A percentile compares a stretch with the other conserved stretches of the same genome.
phyloP scores from a whole-genome alignment of 2,329 filamentous ascomycete genomes.

The Didymella pinodella region DNA sequence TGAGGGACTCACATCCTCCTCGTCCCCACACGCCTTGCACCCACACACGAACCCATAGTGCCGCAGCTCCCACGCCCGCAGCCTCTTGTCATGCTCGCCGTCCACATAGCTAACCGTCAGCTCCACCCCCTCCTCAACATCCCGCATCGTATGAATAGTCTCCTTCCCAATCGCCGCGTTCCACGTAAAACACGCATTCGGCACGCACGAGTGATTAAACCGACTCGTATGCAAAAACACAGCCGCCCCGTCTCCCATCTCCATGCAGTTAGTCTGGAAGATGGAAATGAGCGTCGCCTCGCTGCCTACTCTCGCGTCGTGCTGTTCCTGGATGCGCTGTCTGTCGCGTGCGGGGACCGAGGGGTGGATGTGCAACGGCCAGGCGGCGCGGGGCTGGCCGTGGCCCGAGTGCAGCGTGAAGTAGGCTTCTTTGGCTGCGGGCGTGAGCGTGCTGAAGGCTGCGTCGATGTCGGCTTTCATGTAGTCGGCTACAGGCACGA shows the following conservation, averaged over 20 bases:
- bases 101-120: conserved; percentile 51
- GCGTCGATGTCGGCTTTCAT: conserved; percentile 43
- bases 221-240: conserved; percentile 50
- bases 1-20: conserved; percentile 31
- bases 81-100: conserved; percentile 40
- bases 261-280: conserved; percentile 55
- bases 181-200: conserved; percentile 52
- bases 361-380: conserved; percentile 40
- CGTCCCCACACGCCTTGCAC: conserved; percentile 49
- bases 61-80: conserved; percentile 44
- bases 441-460: conserved; percentile 33
- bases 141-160: conserved; percentile 47
- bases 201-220: conserved; percentile 54
- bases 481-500: conserved; percentile 44
- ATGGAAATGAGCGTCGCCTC: conserved; percentile 41
- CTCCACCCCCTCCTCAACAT: conserved; percentile 49
- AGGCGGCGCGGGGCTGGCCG: conserved; percentile 35
- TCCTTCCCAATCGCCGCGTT: conserved; percentile 40
- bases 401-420: conserved; percentile 41
- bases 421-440: conserved; percentile 33
- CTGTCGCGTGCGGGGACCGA: conserved; percentile 29
- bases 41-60: conserved; percentile 50
- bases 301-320: conserved; percentile 37
- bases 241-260: conserved; percentile 41
- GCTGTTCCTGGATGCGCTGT: conserved; percentile 42